Conservation (phyloP, 352 stramenopile genomes). For the Phytopythium cucurbitacearum region DNA sequence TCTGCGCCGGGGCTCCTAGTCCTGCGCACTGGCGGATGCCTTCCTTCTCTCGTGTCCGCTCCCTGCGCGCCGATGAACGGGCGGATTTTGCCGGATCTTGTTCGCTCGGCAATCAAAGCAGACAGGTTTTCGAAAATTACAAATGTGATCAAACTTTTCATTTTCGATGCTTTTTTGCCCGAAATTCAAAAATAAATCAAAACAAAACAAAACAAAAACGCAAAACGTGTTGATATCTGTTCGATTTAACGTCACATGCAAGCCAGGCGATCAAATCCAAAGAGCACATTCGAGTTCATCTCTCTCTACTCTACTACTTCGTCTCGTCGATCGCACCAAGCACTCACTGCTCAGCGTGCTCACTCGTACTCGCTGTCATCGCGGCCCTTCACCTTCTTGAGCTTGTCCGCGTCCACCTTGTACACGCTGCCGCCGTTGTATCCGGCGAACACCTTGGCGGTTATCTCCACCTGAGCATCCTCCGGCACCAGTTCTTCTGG, state of each 20-base stretch:
- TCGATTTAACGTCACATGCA: constrained; percentile 9
- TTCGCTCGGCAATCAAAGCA: too few species aligned
- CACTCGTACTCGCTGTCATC: constrained; percentile 56
- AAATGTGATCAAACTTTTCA: not conserved
- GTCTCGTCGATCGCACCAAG: too few species aligned
- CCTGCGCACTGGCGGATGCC: not conserved
- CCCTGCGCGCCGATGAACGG: not conserved
- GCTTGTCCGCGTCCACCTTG: constrained; percentile 89
- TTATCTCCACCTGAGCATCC: constrained; percentile 99
- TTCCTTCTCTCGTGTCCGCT: not conserved
- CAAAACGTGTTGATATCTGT: constrained; percentile 4
- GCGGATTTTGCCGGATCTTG: too few species aligned
- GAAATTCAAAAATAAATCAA: constrained; percentile 6
- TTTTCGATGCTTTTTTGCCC: not conserved
- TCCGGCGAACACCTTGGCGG: constrained; percentile 94
- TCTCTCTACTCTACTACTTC: constrained; percentile 6
- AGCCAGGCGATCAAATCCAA: not conserved
- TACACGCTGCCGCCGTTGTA: constrained; percentile 90
- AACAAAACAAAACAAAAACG: constrained; percentile 7
- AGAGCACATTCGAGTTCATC: too few species aligned
- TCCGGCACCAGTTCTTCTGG: constrained; percentile 96
- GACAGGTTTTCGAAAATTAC: constrained; percentile 21
- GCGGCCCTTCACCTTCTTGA: constrained; percentile 94
- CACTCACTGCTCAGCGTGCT: not conserved
- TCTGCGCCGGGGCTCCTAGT: not conserved